Evolutionary conservation across 768 basidiomycete species (phyloP).

Genomic region (Symmetrospora coprosmae): DNA sequence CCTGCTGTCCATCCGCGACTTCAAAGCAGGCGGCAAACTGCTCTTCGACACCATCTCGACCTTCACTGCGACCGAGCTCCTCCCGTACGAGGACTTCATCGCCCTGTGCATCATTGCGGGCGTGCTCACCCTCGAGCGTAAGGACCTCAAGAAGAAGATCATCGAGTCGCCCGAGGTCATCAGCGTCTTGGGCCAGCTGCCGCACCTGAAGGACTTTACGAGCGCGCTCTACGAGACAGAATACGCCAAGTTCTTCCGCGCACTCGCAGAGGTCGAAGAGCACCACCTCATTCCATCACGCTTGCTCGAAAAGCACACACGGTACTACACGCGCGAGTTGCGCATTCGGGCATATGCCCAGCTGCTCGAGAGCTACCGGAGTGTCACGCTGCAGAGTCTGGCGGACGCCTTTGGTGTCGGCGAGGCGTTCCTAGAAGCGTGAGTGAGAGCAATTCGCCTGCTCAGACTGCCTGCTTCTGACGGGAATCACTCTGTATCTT

Average conservation of each 20-base stretch:
- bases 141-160: conserved; percentile 86
- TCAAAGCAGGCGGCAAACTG: conserved; percentile 69
- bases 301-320: conserved; percentile 66
- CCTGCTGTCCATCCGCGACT: conserved; percentile 73
- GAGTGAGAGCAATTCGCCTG: conserved; percentile 37
- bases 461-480: too few species aligned
- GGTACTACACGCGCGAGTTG: conserved; percentile 89
- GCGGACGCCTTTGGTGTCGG: conserved; percentile 77
- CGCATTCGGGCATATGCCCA: conserved; percentile 84
- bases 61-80: conserved; percentile 80
- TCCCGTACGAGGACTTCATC: conserved; percentile 81
- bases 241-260: conserved; percentile 84
- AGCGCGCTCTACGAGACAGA: conserved; percentile 83
- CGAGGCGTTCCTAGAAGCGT: conserved; percentile 74
- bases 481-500: too few species aligned
- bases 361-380: conserved; percentile 77
- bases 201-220: conserved; percentile 64
- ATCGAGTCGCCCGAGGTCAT: conserved; percentile 76
- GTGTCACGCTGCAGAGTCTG: conserved; percentile 74
- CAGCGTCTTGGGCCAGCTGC: conserved; percentile 65
- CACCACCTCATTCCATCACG: conserved; percentile 74
- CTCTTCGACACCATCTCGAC: conserved; percentile 83
- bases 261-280: conserved; percentile 80
- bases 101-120: conserved; percentile 67
- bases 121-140: conserved; percentile 58